Percentiles rank a stretch among this genome's conserved stretches.
Conservation (phyloP, 306 rosid genomes). For the Neltuma alba region DNA sequence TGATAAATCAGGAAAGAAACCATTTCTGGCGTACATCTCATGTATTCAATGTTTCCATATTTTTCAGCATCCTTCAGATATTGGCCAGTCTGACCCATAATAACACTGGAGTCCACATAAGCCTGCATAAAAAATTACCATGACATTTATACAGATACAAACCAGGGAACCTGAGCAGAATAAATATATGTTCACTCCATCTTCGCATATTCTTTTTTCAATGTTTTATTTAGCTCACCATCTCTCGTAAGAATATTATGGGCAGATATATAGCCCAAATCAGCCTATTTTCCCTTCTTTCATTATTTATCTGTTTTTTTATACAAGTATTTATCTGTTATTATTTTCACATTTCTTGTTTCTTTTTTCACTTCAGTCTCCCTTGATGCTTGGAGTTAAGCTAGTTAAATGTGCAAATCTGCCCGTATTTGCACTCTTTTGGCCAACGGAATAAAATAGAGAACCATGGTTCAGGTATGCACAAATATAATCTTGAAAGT, state of each 20-base stretch:
- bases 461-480: neutral
- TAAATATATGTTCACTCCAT: neutral
- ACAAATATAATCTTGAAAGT: slow-evolving; percentile 15
- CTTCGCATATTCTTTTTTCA: slow-evolving; percentile 15
- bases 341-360: too few species aligned
- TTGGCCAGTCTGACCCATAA: slow-evolving; percentile 69
- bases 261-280: too few species aligned
- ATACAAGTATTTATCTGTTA: too few species aligned
- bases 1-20: slow-evolving; percentile 74
- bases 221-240: neutral
- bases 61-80: slow-evolving; percentile 50
- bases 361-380: too few species aligned
- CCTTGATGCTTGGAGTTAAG: too few species aligned
- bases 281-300: too few species aligned
- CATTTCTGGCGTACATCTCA: slow-evolving; percentile 69
- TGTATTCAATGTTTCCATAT: slow-evolving; percentile 70
- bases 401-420: too few species aligned
- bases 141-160: slow-evolving; percentile 16
- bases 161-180: slow-evolving; percentile 10
- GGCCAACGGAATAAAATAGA: too few species aligned
- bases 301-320: too few species aligned
- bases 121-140: slow-evolving; percentile 52
- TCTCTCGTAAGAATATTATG: neutral
- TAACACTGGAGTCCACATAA: slow-evolving; percentile 78
- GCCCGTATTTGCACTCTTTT: too few species aligned